phyloP scores from a whole-genome alignment of 164 flowering plant species.

The Vitis labrusca region DNA sequence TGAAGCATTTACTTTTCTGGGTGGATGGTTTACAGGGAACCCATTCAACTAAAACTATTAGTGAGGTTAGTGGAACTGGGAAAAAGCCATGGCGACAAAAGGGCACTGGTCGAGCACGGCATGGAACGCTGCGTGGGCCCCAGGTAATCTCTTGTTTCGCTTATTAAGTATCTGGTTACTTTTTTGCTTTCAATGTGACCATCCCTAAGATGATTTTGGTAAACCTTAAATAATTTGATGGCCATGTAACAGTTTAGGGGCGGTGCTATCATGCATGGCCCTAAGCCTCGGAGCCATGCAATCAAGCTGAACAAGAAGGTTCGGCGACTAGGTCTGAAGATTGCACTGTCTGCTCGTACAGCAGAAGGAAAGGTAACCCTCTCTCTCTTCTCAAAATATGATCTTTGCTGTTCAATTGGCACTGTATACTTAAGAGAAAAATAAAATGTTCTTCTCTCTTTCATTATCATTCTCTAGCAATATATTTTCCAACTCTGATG shows the following conservation, averaged over 20 bases:
- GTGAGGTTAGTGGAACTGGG: slow-evolving; percentile 96
- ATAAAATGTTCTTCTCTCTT: no score
- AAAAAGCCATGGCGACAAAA: slow-evolving; percentile 88
- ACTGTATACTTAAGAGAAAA: no score
- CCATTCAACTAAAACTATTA: slow-evolving; percentile 93
- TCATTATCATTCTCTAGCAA: no score
- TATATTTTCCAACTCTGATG: no score
- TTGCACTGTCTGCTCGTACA: slow-evolving; percentile 86
- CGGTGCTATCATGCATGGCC: slow-evolving; percentile 93
- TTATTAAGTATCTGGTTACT: slow-evolving; percentile 3
- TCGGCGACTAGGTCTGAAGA: slow-evolving; percentile 86
- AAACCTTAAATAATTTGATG: background rate
- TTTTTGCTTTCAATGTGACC: slow-evolving; percentile 1
- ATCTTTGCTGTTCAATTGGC: background rate
- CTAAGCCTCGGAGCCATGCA: slow-evolving; percentile 97
- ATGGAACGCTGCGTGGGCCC: slow-evolving; percentile 88
- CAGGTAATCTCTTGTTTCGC: slow-evolving; percentile 52
- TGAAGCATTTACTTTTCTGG: background rate
- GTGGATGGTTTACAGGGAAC: slow-evolving; percentile 61
- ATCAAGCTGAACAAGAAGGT: slow-evolving; percentile 90
- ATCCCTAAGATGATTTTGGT: background rate
- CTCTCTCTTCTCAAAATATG: slow-evolving; percentile 9
- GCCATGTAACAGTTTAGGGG: slow-evolving; percentile 68
- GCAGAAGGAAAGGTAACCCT: slow-evolving; percentile 92
- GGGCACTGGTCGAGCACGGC: slow-evolving; percentile 91